Percentiles rank a stretch among this genome's conserved stretches.
Evolutionary conservation across 2,329 filamentous ascomycete genomes (phyloP).

Genomic region (Colletotrichum musicola): DNA sequence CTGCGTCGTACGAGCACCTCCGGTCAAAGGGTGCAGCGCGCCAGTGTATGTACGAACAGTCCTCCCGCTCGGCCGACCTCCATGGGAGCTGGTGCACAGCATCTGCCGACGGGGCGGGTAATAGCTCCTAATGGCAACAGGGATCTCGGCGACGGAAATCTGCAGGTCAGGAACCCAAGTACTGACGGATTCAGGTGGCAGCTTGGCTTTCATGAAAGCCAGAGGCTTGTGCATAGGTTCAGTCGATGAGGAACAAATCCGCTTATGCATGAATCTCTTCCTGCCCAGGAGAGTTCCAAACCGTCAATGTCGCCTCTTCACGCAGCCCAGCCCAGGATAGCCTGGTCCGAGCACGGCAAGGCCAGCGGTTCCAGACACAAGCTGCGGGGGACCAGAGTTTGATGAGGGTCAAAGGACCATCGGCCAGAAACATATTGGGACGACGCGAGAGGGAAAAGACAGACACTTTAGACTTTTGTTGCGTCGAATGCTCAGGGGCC

Average conservation of each 20-base stretch:
- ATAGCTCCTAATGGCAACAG: not conserved
- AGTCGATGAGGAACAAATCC: not conserved
- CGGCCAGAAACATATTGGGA: not conserved
- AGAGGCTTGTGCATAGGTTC: not conserved
- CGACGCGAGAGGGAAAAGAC: not conserved
- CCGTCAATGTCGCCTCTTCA: not conserved
- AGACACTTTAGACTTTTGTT: not conserved
- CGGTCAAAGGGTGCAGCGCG: no score
- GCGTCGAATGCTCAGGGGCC: not conserved
- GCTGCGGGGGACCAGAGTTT: no score
- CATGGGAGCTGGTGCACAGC: not conserved
- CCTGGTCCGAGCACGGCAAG: no score
- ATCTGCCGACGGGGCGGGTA: not conserved
- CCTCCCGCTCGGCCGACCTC: not conserved
- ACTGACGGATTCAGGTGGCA: not conserved
- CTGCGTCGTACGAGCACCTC: no score
- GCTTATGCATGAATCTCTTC: conserved; percentile 3
- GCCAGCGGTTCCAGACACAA: no score
- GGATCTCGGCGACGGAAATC: not conserved
- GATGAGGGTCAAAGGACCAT: no score
- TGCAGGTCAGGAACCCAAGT: no score
- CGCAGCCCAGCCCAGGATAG: not conserved
- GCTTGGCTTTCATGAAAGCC: not conserved
- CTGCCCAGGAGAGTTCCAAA: not conserved
- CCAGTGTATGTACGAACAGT: not conserved